phyloP scores from a whole-genome alignment of 2,329 filamentous ascomycete genomes.

The Daldinia sp. region DNA sequence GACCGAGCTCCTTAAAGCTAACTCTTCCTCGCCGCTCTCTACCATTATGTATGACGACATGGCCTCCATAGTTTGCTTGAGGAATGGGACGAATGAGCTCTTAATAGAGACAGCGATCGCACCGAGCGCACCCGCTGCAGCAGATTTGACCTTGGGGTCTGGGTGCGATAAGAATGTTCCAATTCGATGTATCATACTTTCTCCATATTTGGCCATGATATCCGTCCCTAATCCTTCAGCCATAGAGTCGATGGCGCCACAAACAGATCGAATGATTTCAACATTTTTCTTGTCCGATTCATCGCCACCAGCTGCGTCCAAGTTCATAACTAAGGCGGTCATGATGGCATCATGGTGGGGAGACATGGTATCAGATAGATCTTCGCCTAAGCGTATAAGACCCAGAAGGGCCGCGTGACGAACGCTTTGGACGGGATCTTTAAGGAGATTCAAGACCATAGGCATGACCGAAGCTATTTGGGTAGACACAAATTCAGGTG shows the following conservation, averaged over 20 bases:
- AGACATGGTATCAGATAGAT: conserved; percentile 88
- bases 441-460: conserved; percentile 80
- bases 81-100: conserved; percentile 87
- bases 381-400: conserved; percentile 89
- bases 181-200: conserved; percentile 83
- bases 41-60: conserved; percentile 83
- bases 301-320: conserved; percentile 79
- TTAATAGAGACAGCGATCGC: conserved; percentile 89
- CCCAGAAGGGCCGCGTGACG: conserved; percentile 87
- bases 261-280: conserved; percentile 87
- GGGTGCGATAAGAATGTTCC: conserved; percentile 83
- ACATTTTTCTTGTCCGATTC: conserved; percentile 77
- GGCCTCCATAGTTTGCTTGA: conserved; percentile 88
- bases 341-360: conserved; percentile 87
- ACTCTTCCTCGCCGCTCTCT: conserved; percentile 88
- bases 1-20: conserved; percentile 87
- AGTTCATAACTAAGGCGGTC: conserved; percentile 84
- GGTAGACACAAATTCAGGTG: conserved; percentile 95
- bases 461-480: conserved; percentile 89
- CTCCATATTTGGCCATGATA: conserved; percentile 82
- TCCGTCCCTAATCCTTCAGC: conserved; percentile 84
- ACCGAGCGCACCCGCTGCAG: conserved; percentile 87
- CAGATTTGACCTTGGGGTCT: conserved; percentile 88
- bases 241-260: conserved; percentile 89
- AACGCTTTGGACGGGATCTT: conserved; percentile 84